Percentiles rank a stretch among this genome's conserved stretches.
Evolutionary conservation across 108 stramenopile genomes (phyloP).

Genomic region (Cyclotella baltica): DNA sequence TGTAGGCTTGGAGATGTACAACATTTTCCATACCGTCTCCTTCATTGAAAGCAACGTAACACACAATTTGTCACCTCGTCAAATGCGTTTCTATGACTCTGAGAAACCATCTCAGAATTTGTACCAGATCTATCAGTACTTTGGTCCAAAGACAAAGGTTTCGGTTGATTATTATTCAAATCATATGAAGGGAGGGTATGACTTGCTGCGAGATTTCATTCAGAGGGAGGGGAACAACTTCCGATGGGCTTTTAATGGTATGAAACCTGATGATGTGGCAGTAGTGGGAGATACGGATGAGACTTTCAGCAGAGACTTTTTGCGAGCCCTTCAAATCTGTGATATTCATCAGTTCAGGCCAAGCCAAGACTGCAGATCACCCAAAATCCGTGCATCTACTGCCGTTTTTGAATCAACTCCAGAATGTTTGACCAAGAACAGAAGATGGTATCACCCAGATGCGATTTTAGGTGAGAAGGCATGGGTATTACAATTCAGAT

Average conservation of each 20-base stretch:
- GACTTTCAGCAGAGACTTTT: conserved; percentile 58
- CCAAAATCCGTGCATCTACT: conserved; percentile 44
- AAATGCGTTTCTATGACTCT: conserved; percentile 28
- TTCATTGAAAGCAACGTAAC: conserved; percentile 65
- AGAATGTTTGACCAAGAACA: conserved; percentile 36
- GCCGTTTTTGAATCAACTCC: conserved; percentile 59
- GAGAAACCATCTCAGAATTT: conserved; percentile 14
- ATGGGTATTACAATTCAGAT: too few relatives aligned
- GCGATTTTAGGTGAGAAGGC: conserved; percentile 60
- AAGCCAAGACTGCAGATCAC: conserved; percentile 21
- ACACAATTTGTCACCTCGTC: conserved; percentile 36
- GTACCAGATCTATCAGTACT: conserved; percentile 29
- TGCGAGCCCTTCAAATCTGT: conserved; percentile 62
- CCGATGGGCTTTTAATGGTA: conserved; percentile 66
- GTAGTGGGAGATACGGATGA: conserved; percentile 67
- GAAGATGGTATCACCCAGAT: conserved; percentile 63
- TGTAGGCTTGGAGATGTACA: conserved; percentile 55
- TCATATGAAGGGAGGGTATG: conserved; percentile 6
- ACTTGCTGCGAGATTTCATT: conserved; percentile 27
- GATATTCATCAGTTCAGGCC: conserved; percentile 47
- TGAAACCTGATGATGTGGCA: conserved; percentile 61
- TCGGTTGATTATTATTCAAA: conserved; percentile 36
- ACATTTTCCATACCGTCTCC: conserved; percentile 49
- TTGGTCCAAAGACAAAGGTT: conserved; percentile 42
- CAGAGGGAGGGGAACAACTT: conserved; percentile 58